phyloP scores from a whole-genome alignment of 2,329 filamentous ascomycete species.

The Penicillium frequentans region DNA sequence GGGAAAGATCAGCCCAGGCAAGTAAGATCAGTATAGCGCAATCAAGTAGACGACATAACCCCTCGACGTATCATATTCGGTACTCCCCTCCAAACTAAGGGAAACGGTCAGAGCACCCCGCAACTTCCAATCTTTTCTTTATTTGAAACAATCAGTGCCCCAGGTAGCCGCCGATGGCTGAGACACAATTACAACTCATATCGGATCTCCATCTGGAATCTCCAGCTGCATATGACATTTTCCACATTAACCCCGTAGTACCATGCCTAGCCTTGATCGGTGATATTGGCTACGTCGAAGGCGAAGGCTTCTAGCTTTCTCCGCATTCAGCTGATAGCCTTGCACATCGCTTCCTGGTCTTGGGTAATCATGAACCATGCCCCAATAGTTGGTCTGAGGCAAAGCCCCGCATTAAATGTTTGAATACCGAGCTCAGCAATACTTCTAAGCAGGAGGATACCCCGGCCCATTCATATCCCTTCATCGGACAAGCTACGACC shows the following conservation, averaged over 20 bases:
- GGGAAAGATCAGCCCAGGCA: too few relatives aligned
- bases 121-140: background rate
- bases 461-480: too few relatives aligned
- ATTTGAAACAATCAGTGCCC: background rate
- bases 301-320: conserved; percentile 41
- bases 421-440: too few relatives aligned
- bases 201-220: conserved; percentile 55
- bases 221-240: conserved; percentile 47
- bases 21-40: too few relatives aligned
- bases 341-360: background rate
- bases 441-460: too few relatives aligned
- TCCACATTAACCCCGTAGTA: conserved; percentile 44
- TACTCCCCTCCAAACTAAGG: too few relatives aligned
- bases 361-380: too few relatives aligned
- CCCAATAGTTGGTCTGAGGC: too few relatives aligned
- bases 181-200: conserved; percentile 39
- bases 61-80: too few relatives aligned
- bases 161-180: background rate
- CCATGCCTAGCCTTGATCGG: conserved; percentile 52
- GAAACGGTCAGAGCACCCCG: background rate
- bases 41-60: too few relatives aligned
- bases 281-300: conserved; percentile 49
- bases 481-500: too few relatives aligned
- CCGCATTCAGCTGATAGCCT: background rate
- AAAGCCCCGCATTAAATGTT: too few relatives aligned